Evolutionary conservation across 257 asterid species (phyloP), one percentile per base, ranked within the genome.

Genomic region (Anisodus tanguticus): DNA sequence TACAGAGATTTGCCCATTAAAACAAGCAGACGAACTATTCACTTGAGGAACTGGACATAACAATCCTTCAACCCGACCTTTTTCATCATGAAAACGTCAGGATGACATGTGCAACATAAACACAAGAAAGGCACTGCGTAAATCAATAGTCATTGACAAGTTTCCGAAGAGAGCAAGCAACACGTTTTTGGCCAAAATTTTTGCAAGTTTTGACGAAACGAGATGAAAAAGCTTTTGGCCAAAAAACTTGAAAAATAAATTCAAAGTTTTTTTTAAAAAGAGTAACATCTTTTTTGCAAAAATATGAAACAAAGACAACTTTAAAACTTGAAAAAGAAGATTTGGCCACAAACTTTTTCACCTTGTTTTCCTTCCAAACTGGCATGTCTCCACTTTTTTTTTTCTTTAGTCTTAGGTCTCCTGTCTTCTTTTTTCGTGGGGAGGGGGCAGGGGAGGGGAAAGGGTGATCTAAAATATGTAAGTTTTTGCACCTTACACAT

Each of bases 91-190:
- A 39, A 39, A 68, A 37, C 51, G 37, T 11, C 80, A 22, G 45
- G 12, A 49, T 22, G 62, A 49, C 22, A 45, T 19, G 59, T 47
- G 43, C 80, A 49, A 51, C 60, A 74, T 49, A 74, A 72, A 74
- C 43, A 47, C 41, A 72, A 71, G 9, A 9, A 9, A 74, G 60
- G 60, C 43, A 45, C 12, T 12, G 81, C 10, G n/a, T 74, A 49
- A 49, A 74, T 49, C 80, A 47, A 72, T 47, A 19, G 80, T 51
- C 80, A 49, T 74, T 49, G 60, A 5, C 43, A 74, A 74, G 22
- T 26, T 49, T 74, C 19, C 37, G 16, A 19, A 49, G 62, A 74
- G 43, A 49, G 81, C 62, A 6, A 49, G 60, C 45, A 49, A 19
- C 60, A 12, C 2, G 5, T n/a, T 71, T 45, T 45, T 45, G 58